Base-by-base conservation (phyloP, 1,284 basidiomycete genomes). In the Trametes pubescens region DNA sequence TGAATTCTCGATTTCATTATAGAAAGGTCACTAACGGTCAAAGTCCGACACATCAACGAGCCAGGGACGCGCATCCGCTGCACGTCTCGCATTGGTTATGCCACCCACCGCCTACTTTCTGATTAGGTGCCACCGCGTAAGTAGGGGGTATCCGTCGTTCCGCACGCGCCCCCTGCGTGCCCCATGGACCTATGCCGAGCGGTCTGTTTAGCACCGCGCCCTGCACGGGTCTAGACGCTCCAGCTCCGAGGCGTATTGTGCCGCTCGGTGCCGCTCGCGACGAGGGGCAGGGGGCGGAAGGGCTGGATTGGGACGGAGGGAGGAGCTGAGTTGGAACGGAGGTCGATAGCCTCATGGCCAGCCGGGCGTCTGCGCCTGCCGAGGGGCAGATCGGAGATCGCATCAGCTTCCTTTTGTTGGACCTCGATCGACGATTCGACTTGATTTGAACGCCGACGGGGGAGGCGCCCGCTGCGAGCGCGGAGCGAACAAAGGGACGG, bases 271-370 rank as follows among this genome's bases (percentile, higher is more conserved):
- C 51, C 59, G 49, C 34, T 24, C 14, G 48, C 22, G 52, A 44
- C 37, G 49, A 29, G 61, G 46, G 54, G 35, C 14, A 29, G 56
- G 21, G 47, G 34, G 60, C 57, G 60, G 62, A 24, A 44, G 21
- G 13, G 48, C 60, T 56, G 48, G 48, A 61, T 35, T 21, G 32
- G 53, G 37, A 24, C 24, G 53, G 29, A 35, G 51, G 58, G 58
- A 51, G 18, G 55, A 4, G 62, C 57, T 67, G 66, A 61, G 63
- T 67, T 51, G 51, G 54, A 67, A 62, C 37, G 62, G 60, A 57
- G 62, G 64, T 64, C 51, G 62, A 65, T 68, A 68, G 64, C 67
- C 67, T 68, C 67, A 62, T 66, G 67, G 64, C 32, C 22, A 46
- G 52, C 26, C 38, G 24, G 40, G 52, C 59, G 61, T 43, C 57